phyloP scores from a whole-genome alignment of 495 filamentous ascomycete genomes.

The Talaromyces proteolyticus region DNA sequence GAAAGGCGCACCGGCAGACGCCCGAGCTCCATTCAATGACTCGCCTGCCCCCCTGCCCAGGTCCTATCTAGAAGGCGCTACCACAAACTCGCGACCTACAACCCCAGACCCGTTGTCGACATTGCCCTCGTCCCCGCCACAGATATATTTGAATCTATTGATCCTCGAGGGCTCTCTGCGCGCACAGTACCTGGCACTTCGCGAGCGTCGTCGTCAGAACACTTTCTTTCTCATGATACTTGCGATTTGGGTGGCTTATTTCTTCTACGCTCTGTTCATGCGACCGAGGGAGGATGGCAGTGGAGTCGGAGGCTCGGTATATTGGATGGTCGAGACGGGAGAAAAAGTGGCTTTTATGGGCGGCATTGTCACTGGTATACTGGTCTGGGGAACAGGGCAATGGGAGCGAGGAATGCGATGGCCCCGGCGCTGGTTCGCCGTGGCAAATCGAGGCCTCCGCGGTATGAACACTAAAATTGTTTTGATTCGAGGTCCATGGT shows the following conservation, averaged over 20 bases:
- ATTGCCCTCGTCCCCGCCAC: conserved; percentile 86
- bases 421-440: conserved; percentile 84
- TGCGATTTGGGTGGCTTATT: conserved; percentile 71
- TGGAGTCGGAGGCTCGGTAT: conserved; percentile 86
- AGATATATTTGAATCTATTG: conserved; percentile 96
- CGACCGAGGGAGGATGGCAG: conserved; percentile 85
- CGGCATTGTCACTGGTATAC: conserved; percentile 71
- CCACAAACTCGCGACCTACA: conserved; percentile 19
- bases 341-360: conserved; percentile 86
- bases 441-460: conserved; percentile 83
- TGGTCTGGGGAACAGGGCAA: conserved; percentile 90
- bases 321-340: conserved; percentile 87
- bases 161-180: conserved; percentile 94
- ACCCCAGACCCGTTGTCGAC: conserved; percentile 69
- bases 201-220: conserved; percentile 83
- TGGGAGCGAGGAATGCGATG: conserved; percentile 94
- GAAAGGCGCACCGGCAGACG: conserved; percentile 65
- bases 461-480: conserved; percentile 95
- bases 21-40: conserved; percentile 33
- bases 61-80: conserved; percentile 16
- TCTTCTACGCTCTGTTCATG: conserved; percentile 81
- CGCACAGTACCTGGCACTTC: conserved; percentile 84
- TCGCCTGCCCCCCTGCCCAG: conserved; percentile 24
- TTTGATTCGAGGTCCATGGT: conserved; percentile 76
- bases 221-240: conserved; percentile 89